Percentiles rank a stretch among this genome's conserved stretches.
Conservation (phyloP, 2,329 filamentous ascomycete species). For the Neofusicoccum laricinum region DNA sequence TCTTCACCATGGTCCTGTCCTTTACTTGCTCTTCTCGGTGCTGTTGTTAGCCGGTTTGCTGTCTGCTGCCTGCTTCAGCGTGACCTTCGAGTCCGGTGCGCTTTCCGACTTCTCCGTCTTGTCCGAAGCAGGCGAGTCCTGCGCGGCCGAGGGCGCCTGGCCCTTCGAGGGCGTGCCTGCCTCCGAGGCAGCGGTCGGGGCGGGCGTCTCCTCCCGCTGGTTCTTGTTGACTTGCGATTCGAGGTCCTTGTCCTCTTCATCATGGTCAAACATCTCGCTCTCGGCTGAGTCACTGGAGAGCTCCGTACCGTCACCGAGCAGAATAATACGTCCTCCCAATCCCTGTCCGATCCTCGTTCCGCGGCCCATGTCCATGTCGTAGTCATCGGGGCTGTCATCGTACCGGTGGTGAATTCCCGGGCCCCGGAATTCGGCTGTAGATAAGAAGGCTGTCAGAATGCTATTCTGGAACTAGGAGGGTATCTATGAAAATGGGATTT, state of each 20-base stretch:
- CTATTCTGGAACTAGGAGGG: conserved; percentile 21
- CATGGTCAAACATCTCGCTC: conserved; percentile 90
- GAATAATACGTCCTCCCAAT: conserved; percentile 73
- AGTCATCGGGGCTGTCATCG: conserved; percentile 55
- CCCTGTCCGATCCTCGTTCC: conserved; percentile 65
- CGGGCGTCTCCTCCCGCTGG: conserved; percentile 17
- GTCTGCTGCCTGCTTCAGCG: conserved; percentile 13
- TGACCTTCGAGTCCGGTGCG: neutral
- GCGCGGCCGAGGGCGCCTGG: conserved; percentile 6
- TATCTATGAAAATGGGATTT: conserved; percentile 31
- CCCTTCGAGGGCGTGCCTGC: conserved; percentile 17
- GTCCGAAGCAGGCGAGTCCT: conserved; percentile 15
- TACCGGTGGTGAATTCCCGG: conserved; percentile 50
- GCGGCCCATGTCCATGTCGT: conserved; percentile 71
- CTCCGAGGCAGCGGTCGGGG: conserved; percentile 12
- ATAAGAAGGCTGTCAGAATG: conserved; percentile 32
- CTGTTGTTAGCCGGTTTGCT: conserved; percentile 1
- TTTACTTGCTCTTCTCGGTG: conserved; percentile 14
- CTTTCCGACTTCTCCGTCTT: conserved; percentile 16
- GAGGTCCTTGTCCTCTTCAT: conserved; percentile 81
- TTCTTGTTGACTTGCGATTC: conserved; percentile 76
- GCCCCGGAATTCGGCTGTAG: conserved; percentile 50
- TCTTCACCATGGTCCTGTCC: conserved; percentile 2
- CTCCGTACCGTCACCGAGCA: conserved; percentile 93
- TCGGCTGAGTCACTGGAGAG: conserved; percentile 85